Conservation (phyloP, 2,329 filamentous ascomycete genomes). For the Cladophialophora bantiana region DNA sequence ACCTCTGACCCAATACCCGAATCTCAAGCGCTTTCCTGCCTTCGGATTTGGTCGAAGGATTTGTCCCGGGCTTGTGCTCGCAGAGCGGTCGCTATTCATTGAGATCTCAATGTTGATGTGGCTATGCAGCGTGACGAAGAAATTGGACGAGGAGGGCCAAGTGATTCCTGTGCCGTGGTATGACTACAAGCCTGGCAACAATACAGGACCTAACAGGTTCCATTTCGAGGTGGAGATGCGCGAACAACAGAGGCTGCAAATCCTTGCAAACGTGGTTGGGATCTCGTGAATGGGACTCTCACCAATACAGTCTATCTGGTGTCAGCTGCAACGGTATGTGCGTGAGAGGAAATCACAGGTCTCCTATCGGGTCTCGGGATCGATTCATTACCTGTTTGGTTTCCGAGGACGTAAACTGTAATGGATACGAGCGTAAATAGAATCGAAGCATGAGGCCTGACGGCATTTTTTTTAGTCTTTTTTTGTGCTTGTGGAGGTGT, state of each 20-base stretch:
- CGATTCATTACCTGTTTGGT: no score
- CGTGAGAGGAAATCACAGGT: no score
- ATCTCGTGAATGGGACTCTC: no score
- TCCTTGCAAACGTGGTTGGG: no score
- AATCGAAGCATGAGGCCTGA: no score
- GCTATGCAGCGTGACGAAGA: slow-evolving; percentile 56
- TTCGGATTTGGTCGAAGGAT: slow-evolving; percentile 38
- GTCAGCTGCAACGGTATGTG: no score
- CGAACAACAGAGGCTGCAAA: not conserved
- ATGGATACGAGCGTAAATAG: no score
- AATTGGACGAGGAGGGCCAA: not conserved
- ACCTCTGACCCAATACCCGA: slow-evolving; percentile 30
- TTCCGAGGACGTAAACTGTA: no score
- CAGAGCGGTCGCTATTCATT: slow-evolving; percentile 53
- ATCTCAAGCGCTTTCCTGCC: slow-evolving; percentile 23
- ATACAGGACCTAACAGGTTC: not conserved
- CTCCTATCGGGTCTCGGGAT: no score
- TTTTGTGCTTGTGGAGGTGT: no score
- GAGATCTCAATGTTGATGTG: slow-evolving; percentile 64
- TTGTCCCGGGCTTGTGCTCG: slow-evolving; percentile 36
- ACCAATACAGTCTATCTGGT: no score
- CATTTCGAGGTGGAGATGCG: not conserved
- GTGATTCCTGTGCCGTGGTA: not conserved
- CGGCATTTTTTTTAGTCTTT: no score
- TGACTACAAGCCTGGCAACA: not conserved